Conservation (phyloP, 805 yeast species). For the Saturnispora ahearnii region DNA sequence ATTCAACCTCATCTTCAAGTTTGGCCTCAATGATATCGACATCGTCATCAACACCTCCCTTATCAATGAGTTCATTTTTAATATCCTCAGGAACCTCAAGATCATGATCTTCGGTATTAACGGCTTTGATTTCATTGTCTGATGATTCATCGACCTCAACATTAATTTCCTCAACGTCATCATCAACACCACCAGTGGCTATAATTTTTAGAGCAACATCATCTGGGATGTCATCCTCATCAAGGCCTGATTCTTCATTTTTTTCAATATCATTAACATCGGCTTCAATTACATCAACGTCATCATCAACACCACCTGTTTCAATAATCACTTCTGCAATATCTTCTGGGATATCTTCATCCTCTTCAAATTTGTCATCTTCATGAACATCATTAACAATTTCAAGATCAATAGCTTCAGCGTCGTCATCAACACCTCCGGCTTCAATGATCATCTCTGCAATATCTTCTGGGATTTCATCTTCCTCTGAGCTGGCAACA, state of each 20-base stretch:
- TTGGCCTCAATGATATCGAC: neutral
- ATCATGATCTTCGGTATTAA: slow-evolving; percentile 4
- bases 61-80: neutral
- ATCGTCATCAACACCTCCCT: too few relatives aligned
- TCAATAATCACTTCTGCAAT: neutral
- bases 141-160: slow-evolving; percentile 9
- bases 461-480: slow-evolving; percentile 6
- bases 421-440: slow-evolving; percentile 7
- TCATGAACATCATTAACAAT: slow-evolving; percentile 1
- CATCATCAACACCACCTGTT: slow-evolving; percentile 5
- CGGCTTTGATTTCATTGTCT: slow-evolving; percentile 1
- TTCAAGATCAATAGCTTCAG: slow-evolving; percentile 12
- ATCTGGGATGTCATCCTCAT: slow-evolving; percentile 6
- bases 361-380: neutral
- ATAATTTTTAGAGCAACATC: slow-evolving; percentile 1
- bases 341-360: neutral
- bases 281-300: neutral
- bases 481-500: neutral
- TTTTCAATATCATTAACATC: neutral
- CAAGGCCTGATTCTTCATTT: neutral
- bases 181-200: slow-evolving; percentile 6
- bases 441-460: slow-evolving; percentile 1
- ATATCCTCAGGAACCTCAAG: slow-evolving; percentile 9
- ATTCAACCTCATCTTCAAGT: neutral
- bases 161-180: slow-evolving; percentile 9